A percentile compares a stretch with the other conserved stretches of the same genome.
Conservation (phyloP, 495 filamentous ascomycete species). For the Xeromyces bisporus region DNA sequence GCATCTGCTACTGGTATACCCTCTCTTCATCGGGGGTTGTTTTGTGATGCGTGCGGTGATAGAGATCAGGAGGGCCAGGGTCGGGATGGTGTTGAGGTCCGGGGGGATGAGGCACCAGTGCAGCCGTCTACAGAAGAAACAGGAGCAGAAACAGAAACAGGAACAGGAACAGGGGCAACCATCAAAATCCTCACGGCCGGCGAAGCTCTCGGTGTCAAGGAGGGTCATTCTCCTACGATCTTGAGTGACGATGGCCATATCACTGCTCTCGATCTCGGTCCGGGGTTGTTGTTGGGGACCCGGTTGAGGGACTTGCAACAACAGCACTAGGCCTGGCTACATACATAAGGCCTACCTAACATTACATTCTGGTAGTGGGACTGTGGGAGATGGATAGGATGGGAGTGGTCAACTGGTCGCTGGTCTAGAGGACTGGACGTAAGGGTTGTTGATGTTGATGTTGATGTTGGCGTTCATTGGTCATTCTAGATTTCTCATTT, state of each 20-base stretch:
- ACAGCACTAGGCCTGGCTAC: not conserved
- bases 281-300: too few relatives aligned
- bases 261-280: slow-evolving; percentile 15
- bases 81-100: not conserved
- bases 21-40: too few relatives aligned
- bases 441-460: too few relatives aligned
- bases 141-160: not conserved
- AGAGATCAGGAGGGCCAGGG: too few relatives aligned
- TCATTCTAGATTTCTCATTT: too few relatives aligned
- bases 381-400: too few relatives aligned
- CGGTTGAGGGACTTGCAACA: not conserved
- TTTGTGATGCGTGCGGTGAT: too few relatives aligned
- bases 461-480: too few relatives aligned
- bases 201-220: slow-evolving; percentile 1
- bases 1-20: not conserved
- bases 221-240: not conserved
- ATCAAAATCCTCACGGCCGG: not conserved
- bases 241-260: slow-evolving; percentile 18
- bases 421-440: too few relatives aligned
- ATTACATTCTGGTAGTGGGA: too few relatives aligned
- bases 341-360: not conserved
- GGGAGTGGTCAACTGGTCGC: too few relatives aligned
- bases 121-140: not conserved
- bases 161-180: not conserved
- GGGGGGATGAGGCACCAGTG: not conserved